Conservation (phyloP, 352 stramenopile genomes). For the Globisporangium polare region DNA sequence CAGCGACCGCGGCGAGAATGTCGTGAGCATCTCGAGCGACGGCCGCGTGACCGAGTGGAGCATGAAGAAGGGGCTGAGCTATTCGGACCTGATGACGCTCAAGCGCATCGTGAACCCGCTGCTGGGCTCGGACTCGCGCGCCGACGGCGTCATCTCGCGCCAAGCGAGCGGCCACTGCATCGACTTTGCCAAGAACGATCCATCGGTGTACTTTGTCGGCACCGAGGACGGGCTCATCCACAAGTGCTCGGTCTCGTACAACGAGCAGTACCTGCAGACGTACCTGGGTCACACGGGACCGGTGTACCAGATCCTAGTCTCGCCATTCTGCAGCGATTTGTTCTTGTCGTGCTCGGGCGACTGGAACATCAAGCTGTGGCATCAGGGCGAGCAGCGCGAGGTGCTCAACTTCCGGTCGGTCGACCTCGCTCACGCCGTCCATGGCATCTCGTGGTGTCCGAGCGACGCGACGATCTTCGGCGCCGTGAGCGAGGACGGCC, state of each 20-base stretch:
- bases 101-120: constrained; percentile 79
- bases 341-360: constrained; percentile 89
- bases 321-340: constrained; percentile 77
- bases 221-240: constrained; percentile 91
- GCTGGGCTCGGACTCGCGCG: constrained; percentile 54
- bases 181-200: constrained; percentile 80
- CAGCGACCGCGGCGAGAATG: constrained; percentile 71
- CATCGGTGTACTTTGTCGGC: constrained; percentile 86
- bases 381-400: constrained; percentile 47
- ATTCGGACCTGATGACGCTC: constrained; percentile 88
- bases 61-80: constrained; percentile 90
- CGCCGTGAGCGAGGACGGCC: constrained; percentile 84
- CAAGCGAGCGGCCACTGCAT: constrained; percentile 86
- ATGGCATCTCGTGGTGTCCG: constrained; percentile 86
- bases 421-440: constrained; percentile 74
- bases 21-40: constrained; percentile 90
- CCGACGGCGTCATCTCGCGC: constrained; percentile 85
- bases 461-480: constrained; percentile 81
- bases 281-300: constrained; percentile 86
- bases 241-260: constrained; percentile 92
- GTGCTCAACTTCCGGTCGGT: constrained; percentile 73
- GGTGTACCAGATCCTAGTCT: constrained; percentile 87
- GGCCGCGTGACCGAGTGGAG: constrained; percentile 92
- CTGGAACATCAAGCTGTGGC: constrained; percentile 89
- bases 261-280: constrained; percentile 92